phyloP scores from a whole-genome alignment of 2,329 filamentous ascomycete genomes.

The Colletotrichum theobromicola region DNA sequence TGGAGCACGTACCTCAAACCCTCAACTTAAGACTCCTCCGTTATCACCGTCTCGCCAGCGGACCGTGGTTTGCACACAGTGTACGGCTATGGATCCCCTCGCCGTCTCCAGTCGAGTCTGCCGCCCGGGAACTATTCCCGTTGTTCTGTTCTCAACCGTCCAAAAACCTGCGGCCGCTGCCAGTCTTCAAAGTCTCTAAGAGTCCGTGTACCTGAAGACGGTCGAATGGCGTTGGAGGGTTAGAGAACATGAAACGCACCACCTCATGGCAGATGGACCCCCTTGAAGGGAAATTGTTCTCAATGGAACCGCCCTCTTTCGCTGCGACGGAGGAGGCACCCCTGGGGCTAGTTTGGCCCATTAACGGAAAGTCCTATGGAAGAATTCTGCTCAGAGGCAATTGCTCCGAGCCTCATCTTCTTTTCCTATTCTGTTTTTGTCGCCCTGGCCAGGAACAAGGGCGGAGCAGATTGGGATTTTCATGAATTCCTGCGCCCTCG shows the following conservation, averaged over 20 bases:
- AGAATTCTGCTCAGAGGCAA: not conserved
- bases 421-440: not conserved
- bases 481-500: constrained; percentile 3
- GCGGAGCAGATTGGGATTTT: constrained; percentile 1
- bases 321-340: constrained; percentile 6
- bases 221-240: constrained; percentile 12
- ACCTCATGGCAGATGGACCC: constrained; percentile 17
- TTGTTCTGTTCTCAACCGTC: not conserved
- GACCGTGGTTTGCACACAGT: not conserved
- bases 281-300: constrained; percentile 13
- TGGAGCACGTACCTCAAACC: constrained; percentile 1
- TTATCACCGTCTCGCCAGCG: not conserved
- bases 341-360: not conserved
- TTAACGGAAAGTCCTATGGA: not conserved
- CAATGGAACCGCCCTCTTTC: constrained; percentile 8
- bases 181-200: not conserved
- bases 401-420: not conserved
- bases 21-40: not conserved
- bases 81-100: not conserved
- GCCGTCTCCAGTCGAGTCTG: not conserved
- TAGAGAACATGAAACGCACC: constrained; percentile 21
- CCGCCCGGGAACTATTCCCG: not conserved
- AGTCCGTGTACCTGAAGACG: constrained; percentile 7
- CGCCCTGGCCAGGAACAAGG: not conserved
- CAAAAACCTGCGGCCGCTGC: constrained; percentile 7